A percentile compares a stretch with the other conserved stretches of the same genome.
Evolutionary conservation across 192 early-diverging fungal genomes (phyloP).

Genomic region (Podila horticola): DNA sequence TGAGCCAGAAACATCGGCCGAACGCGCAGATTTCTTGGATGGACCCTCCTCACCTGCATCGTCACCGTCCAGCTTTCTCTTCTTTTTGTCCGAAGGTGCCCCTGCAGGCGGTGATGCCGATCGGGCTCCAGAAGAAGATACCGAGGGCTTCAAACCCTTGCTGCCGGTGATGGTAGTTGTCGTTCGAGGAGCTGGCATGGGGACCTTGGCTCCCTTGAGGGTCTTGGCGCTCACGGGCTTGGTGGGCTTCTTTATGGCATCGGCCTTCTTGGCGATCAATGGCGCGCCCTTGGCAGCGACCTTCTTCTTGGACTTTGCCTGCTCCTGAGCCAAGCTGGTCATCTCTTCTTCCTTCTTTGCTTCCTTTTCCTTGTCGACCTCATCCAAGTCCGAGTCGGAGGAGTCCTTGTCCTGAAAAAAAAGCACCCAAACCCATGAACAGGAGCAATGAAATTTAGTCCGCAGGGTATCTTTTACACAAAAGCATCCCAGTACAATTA

Average conservation of each 20-base stretch:
- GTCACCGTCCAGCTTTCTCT: slow-evolving; percentile 16
- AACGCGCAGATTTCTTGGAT: slow-evolving; percentile 17
- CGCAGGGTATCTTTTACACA: no score
- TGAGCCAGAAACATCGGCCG: not conserved
- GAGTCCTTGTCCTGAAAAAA: slow-evolving; percentile 28
- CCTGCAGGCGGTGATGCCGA: slow-evolving; percentile 20
- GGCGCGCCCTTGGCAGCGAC: slow-evolving; percentile 54
- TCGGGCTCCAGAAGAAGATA: slow-evolving; percentile 5
- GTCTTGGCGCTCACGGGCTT: slow-evolving; percentile 34
- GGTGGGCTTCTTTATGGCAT: slow-evolving; percentile 19
- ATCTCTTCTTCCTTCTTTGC: slow-evolving; percentile 30
- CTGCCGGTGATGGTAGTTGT: not conserved
- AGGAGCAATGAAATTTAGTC: not conserved
- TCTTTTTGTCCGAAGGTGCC: slow-evolving; percentile 18
- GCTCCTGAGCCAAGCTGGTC: slow-evolving; percentile 4
- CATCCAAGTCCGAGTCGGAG: slow-evolving; percentile 43
- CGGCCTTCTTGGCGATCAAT: slow-evolving; percentile 55
- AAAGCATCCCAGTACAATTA: no score
- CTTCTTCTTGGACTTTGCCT: slow-evolving; percentile 37
- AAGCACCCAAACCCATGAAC: not conserved
- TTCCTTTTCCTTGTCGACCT: slow-evolving; percentile 45
- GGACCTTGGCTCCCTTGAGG: slow-evolving; percentile 9
- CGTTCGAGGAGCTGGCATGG: slow-evolving; percentile 47
- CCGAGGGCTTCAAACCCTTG: not conserved
- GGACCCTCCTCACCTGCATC: slow-evolving; percentile 20